These are phyloP conservation scores for Cryptococcus hybrid DNA, from an alignment of 1,284 basidiomycete genomes.

Conservation along the genomic window DNA sequence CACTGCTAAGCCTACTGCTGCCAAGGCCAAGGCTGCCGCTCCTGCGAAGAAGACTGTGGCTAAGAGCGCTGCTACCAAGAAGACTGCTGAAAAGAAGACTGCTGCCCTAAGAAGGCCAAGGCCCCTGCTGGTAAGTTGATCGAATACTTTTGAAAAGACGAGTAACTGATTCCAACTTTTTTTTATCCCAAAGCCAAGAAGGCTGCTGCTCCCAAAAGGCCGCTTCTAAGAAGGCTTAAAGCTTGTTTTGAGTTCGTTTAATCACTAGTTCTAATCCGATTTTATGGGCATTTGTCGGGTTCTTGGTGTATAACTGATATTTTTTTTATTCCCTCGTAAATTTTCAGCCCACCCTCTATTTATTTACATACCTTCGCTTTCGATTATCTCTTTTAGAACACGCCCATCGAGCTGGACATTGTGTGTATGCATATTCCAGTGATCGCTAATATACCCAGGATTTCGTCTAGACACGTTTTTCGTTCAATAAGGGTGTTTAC, in stretches of 20 bases:
- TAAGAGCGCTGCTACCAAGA: constrained; percentile 18
- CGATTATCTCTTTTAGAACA: not conserved
- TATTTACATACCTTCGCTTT: not conserved
- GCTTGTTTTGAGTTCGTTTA: not conserved
- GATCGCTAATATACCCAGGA: not conserved
- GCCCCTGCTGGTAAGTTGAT: constrained; percentile 4
- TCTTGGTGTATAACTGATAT: not conserved
- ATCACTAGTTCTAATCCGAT: not conserved
- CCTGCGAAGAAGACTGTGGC: not conserved
- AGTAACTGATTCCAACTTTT: no score
- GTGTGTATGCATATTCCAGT: not conserved
- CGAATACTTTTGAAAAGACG: no score
- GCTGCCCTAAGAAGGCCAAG: not conserved
- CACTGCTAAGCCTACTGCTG: not conserved
- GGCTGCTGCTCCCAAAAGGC: constrained; percentile 21
- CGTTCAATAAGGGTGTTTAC: no score
- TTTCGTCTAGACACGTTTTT: no score
- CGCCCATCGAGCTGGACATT: not conserved
- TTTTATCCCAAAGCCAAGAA: constrained; percentile 14
- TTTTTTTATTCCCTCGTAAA: not conserved
- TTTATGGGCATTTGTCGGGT: not conserved
- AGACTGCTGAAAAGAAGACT: not conserved
- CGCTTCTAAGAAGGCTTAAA: constrained; percentile 51
- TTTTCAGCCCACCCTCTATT: not conserved
- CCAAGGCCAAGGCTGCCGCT: constrained; percentile 8